Percentiles rank a stretch among this genome's conserved stretches.
Conservation (phyloP, 2,329 filamentous ascomycete genomes). For the Fusarium fracticaudum region DNA sequence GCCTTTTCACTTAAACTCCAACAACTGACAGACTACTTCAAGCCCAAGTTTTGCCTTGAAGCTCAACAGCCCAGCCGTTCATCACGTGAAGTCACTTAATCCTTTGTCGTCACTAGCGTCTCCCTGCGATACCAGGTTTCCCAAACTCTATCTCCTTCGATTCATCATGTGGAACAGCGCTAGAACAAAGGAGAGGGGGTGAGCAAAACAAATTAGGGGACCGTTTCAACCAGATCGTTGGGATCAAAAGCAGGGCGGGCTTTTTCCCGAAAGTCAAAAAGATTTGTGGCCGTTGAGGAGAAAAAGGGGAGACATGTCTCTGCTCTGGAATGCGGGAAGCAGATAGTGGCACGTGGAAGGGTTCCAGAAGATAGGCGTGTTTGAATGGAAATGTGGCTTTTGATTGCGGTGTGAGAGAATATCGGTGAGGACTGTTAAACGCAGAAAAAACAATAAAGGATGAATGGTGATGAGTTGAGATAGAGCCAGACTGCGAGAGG, state of each 20-base stretch:
- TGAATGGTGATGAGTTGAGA: background rate
- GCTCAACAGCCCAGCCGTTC: background rate
- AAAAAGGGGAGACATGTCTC: background rate
- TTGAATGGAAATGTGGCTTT: constrained; percentile 9
- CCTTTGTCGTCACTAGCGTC: background rate
- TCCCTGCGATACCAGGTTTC: background rate
- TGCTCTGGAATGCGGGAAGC: constrained; percentile 32
- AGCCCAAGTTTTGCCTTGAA: background rate
- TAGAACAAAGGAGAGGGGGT: constrained; percentile 18
- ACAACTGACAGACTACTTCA: background rate
- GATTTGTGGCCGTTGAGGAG: constrained; percentile 14
- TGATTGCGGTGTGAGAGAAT: constrained; percentile 1
- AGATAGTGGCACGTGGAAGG: background rate
- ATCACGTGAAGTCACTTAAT: background rate
- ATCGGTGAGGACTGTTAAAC: background rate
- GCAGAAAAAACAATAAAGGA: background rate
- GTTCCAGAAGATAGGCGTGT: constrained; percentile 15
- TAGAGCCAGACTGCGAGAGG: background rate
- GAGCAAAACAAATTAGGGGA: background rate
- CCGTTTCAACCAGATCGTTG: constrained; percentile 17
- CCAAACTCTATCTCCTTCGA: constrained; percentile 14
- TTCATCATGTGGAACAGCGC: background rate
- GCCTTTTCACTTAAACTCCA: fast-evolving
- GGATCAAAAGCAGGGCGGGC: background rate
- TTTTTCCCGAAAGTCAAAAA: constrained; percentile 18